Percentiles rank a stretch among this genome's conserved stretches.
Evolutionary conservation across 2,329 filamentous ascomycete genomes (phyloP).

Genomic region (Colletotrichum plurivorum): DNA sequence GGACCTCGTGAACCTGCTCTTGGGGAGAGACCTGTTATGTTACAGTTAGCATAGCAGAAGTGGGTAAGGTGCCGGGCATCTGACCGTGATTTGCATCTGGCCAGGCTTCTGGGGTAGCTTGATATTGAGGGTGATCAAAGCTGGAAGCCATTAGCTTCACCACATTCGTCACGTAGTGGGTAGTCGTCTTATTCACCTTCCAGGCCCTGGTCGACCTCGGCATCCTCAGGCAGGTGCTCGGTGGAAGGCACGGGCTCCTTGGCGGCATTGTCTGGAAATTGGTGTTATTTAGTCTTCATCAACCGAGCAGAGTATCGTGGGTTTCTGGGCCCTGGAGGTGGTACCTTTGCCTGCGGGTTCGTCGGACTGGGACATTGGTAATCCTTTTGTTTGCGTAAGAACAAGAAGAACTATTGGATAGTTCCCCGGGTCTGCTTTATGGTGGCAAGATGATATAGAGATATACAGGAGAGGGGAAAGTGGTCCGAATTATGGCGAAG

Average conservation of each 20-base stretch:
- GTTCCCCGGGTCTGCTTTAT: neutral
- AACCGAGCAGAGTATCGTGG: neutral
- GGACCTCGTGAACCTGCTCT: constrained; percentile 97
- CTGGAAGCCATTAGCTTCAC: constrained; percentile 50
- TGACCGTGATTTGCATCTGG: constrained; percentile 88
- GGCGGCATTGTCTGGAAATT: constrained; percentile 29
- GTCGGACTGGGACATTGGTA: constrained; percentile 37
- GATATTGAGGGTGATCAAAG: constrained; percentile 77
- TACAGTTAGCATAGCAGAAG: constrained; percentile 25
- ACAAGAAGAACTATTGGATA: neutral
- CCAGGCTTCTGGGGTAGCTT: constrained; percentile 84
- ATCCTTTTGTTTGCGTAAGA: neutral
- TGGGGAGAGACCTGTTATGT: constrained; percentile 81
- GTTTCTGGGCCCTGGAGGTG: neutral
- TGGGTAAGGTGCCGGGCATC: constrained; percentile 43
- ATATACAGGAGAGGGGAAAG: neutral
- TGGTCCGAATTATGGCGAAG: constrained; percentile 8
- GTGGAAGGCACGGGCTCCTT: constrained; percentile 22
- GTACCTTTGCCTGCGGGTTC: constrained; percentile 38
- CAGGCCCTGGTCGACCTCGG: constrained; percentile 34
- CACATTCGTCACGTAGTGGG: neutral
- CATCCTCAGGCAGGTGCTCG: constrained; percentile 19
- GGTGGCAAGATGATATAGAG: neutral
- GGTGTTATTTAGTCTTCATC: constrained; percentile 22
- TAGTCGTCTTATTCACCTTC: constrained; percentile 21